A percentile compares a stretch with the other conserved stretches of the same genome.
Evolutionary conservation across 2,329 filamentous ascomycete species (phyloP).

Genomic region (Sclerotinia minor): DNA sequence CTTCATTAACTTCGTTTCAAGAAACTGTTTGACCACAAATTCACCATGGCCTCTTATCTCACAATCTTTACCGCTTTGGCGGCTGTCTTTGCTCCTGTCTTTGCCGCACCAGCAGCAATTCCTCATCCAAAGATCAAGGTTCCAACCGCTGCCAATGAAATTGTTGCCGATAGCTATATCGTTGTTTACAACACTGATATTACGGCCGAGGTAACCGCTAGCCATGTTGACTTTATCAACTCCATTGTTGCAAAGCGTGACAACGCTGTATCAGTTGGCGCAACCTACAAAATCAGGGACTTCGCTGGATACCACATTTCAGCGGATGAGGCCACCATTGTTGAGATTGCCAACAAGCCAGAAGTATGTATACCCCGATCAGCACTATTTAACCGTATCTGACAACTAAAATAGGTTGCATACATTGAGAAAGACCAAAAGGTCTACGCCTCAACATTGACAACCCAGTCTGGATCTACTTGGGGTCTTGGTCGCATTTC

Average conservation of each 20-base stretch:
- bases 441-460: slow-evolving; percentile 39
- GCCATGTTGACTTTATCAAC: slow-evolving; percentile 52
- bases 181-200: slow-evolving; percentile 62
- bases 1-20: not conserved
- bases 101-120: slow-evolving; percentile 33
- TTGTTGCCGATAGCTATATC: slow-evolving; percentile 60
- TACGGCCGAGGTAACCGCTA: slow-evolving; percentile 49
- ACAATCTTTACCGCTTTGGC: slow-evolving; percentile 37
- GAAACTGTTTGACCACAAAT: not conserved
- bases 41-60: slow-evolving; percentile 37
- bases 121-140: slow-evolving; percentile 34
- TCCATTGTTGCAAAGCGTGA: slow-evolving; percentile 57
- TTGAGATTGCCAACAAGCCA: slow-evolving; percentile 36
- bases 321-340: slow-evolving; percentile 36
- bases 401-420: slow-evolving; percentile 32
- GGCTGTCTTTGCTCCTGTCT: slow-evolving; percentile 36
- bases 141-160: slow-evolving; percentile 51
- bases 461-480: slow-evolving; percentile 35
- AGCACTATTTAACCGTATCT: not conserved
- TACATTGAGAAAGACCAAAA: slow-evolving; percentile 39
- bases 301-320: slow-evolving; percentile 39
- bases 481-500: slow-evolving; percentile 43
- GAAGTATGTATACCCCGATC: slow-evolving; percentile 30
- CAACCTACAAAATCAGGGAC: slow-evolving; percentile 34
- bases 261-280: slow-evolving; percentile 42